Conservation (phyloP, 1,139 yeast genomes). For the Entelexis sorbosivorans region DNA sequence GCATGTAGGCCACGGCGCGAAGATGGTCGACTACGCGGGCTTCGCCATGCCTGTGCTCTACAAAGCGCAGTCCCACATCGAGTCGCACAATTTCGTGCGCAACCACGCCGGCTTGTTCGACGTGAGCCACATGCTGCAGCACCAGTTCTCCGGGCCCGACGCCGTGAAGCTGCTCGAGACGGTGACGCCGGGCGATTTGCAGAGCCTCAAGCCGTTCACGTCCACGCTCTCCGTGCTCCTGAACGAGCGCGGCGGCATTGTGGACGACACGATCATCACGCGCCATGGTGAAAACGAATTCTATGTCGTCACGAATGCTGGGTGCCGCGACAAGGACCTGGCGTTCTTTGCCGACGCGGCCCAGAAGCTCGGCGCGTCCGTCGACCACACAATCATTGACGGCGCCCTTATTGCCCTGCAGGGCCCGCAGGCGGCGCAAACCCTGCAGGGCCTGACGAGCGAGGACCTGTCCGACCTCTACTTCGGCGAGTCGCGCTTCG, state of each 20-base stretch:
- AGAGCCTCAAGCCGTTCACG: conserved; percentile 42
- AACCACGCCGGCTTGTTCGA: conserved; percentile 80
- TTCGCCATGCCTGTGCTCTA: conserved; percentile 89
- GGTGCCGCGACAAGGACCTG: conserved; percentile 74
- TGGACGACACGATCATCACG: conserved; percentile 85
- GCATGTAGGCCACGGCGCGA: conserved; percentile 70
- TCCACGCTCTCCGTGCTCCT: conserved; percentile 72
- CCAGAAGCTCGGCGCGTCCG: conserved; percentile 29
- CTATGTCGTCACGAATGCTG: conserved; percentile 95
- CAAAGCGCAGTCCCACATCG: conserved; percentile 71
- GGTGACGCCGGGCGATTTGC: conserved; percentile 76
- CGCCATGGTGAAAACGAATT: conserved; percentile 67
- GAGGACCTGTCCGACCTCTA: conserved; percentile 49
- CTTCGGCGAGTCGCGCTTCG: conserved; percentile 62
- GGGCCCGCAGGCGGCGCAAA: conserved; percentile 70
- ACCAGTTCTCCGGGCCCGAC: conserved; percentile 56
- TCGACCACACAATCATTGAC: conserved; percentile 53
- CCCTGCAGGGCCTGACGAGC: conserved; percentile 54
- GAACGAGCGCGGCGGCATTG: conserved; percentile 62
- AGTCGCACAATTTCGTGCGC: conserved; percentile 92
- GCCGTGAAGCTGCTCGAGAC: conserved; percentile 61
- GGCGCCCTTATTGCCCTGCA: conserved; percentile 81
- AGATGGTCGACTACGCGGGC: conserved; percentile 93
- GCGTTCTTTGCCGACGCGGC: conserved; percentile 44
- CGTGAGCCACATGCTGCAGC: conserved; percentile 96